Evolutionary conservation across 306 rosid genomes (phyloP), one percentile per base, ranked within the genome.

Genomic region (Sechiopsis laciniata): DNA sequence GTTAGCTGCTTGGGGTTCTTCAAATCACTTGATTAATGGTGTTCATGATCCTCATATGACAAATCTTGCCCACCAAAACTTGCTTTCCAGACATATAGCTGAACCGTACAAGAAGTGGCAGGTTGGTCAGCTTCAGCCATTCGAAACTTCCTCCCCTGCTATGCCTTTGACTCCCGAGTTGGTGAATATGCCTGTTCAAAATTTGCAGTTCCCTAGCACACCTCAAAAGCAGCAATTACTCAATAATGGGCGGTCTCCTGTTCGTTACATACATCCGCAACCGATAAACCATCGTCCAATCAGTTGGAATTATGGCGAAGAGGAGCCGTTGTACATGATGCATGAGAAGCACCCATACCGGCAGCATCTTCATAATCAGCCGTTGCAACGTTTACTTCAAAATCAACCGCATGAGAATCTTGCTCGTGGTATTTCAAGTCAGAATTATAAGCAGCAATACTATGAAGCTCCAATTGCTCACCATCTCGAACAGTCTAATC

Each of bases 291-390:
- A 22, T 55, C 71, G 73, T 60, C 90, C 75, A 24, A 13, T 75
- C 10, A 54, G 73, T 58, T 81, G 87, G 88, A 86, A 83, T 35
- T 83, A 75, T 66, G 54, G 72, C 26, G 85, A 79, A 65, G 84
- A 79, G 54, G 86, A 80, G 55, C 78, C 78, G 12, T 58, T 55
- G 74, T 68, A 53, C 40, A 56, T 66, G 80, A 58, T 73, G 73
- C 81, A 80, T 55, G 80, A 74, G 48, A 73, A 74, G 16, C 69
- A 81, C 53, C 20, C 62, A 13, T 80, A 71, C 73, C n/a, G 73
- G 76, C 88, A 80, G 80, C 86, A 83, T 54, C 75, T 79, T 63
- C 82, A 64, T 29, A 73, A 70, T 66, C 87, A 74, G 56, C 73
- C 37, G 15, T 42, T 76, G 76, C 86, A 80, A 61, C 78, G 67